phyloP scores from a whole-genome alignment of 345 rosid genomes.

The Camelina neglecta region DNA sequence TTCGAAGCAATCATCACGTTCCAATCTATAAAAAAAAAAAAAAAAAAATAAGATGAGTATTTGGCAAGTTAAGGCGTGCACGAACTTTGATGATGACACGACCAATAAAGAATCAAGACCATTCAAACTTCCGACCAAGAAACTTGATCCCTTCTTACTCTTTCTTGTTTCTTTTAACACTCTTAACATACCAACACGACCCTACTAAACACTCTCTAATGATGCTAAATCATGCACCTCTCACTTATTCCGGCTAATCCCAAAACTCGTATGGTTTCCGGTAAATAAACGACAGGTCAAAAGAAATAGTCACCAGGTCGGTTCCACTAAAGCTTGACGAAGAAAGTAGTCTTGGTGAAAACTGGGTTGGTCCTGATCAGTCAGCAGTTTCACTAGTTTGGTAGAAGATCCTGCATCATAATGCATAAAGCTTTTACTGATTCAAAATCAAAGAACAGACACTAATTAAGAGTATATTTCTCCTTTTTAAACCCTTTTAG shows the following conservation, averaged over 20 bases:
- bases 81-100: constrained; percentile 49
- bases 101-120: constrained; percentile 50
- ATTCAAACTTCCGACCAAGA: constrained; percentile 47
- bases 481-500: constrained; percentile 32
- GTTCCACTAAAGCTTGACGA: constrained; percentile 31
- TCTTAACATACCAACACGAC: constrained; percentile 17
- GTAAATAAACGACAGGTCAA: background rate
- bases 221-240: constrained; percentile 36
- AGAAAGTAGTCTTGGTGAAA: constrained; percentile 2
- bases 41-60: constrained; percentile 19
- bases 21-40: background rate
- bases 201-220: constrained; percentile 44
- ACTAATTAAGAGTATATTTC: constrained; percentile 10
- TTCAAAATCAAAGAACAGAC: constrained; percentile 16
- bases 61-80: constrained; percentile 56
- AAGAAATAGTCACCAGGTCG: background rate
- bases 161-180: constrained; percentile 29
- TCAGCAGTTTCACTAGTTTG: background rate
- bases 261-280: background rate
- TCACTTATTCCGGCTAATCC: background rate
- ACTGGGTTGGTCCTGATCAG: constrained; percentile 14
- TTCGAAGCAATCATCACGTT: constrained; percentile 35
- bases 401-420: constrained; percentile 36
- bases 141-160: constrained; percentile 47
- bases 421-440: constrained; percentile 26